These are phyloP conservation scores for Nannizziopsis barbatae DNA, from an alignment of 2,329 filamentous ascomycete genomes.

Conservation along the genomic window DNA sequence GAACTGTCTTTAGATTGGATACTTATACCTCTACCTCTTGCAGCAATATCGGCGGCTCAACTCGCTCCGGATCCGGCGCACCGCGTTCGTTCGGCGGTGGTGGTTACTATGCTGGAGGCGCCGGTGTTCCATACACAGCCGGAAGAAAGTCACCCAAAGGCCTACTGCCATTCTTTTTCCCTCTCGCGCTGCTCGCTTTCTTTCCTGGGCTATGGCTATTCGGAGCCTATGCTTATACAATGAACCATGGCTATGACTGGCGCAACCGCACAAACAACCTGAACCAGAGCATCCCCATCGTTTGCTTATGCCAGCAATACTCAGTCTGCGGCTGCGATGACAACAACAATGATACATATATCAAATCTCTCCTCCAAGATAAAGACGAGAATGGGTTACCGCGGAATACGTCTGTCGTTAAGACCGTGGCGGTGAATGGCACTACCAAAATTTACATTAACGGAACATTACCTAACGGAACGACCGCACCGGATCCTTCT, in stretches of 20 bases:
- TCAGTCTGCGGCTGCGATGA: slow-evolving; percentile 48
- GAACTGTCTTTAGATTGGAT: neutral
- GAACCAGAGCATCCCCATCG: slow-evolving; percentile 43
- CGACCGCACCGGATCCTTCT: slow-evolving; percentile 28
- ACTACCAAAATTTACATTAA: slow-evolving; percentile 39
- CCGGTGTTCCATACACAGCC: slow-evolving; percentile 40
- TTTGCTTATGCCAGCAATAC: slow-evolving; percentile 47
- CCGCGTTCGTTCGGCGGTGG: slow-evolving; percentile 41
- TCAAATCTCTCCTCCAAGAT: slow-evolving; percentile 34
- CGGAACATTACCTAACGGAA: slow-evolving; percentile 38
- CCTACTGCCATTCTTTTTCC: slow-evolving; percentile 40
- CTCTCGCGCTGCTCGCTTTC: slow-evolving; percentile 35
- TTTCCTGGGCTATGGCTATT: slow-evolving; percentile 47
- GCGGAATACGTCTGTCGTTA: slow-evolving; percentile 30
- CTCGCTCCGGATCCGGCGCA: slow-evolving; percentile 14
- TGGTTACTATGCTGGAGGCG: slow-evolving; percentile 46
- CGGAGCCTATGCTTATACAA: slow-evolving; percentile 46
- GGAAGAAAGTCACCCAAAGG: slow-evolving; percentile 38
- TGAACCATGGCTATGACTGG: slow-evolving; percentile 38
- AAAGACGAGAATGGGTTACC: slow-evolving; percentile 24
- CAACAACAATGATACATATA: slow-evolving; percentile 35
- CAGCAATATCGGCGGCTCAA: slow-evolving; percentile 15
- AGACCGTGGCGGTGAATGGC: slow-evolving; percentile 33
- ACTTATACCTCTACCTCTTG: slow-evolving; percentile 1
- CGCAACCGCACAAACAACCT: slow-evolving; percentile 35